phyloP scores from a whole-genome alignment of 345 rosid genomes.

The Euphorbia pulcherrima region DNA sequence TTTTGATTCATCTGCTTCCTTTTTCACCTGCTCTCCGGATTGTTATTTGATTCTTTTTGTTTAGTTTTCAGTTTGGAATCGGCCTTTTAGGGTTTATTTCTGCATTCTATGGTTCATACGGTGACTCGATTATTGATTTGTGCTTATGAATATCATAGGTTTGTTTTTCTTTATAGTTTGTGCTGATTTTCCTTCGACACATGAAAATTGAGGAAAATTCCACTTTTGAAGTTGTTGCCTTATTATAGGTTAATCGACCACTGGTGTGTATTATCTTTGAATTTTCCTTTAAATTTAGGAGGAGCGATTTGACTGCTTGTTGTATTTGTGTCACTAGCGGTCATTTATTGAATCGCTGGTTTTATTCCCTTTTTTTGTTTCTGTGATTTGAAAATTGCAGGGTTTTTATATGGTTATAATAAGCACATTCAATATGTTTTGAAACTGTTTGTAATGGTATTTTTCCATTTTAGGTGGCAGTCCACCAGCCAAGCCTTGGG shows the following conservation, averaged over 20 bases:
- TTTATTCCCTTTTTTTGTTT: not conserved
- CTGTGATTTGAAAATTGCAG: not conserved
- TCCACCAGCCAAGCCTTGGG: constrained; percentile 92
- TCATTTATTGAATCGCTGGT: not conserved
- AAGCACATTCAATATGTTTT: not conserved
- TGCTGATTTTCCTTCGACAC: not conserved
- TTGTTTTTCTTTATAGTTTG: not conserved
- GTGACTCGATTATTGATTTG: not conserved
- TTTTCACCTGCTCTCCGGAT: not conserved
- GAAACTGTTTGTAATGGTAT: not conserved
- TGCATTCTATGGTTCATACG: not conserved
- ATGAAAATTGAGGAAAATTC: not conserved
- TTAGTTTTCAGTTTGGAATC: not conserved
- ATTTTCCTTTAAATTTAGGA: not conserved
- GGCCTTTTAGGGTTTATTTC: constrained; percentile 2
- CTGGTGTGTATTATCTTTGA: not conserved
- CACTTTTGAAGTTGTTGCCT: not conserved
- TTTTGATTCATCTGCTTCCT: not conserved
- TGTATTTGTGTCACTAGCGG: not conserved
- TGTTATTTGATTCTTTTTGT: not conserved
- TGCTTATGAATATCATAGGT: not conserved
- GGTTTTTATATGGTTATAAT: not conserved
- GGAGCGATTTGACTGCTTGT: not conserved
- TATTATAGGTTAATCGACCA: not conserved
- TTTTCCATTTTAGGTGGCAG: constrained; percentile 37